Evolutionary conservation across 1,284 basidiomycete genomes (phyloP).

Genomic region (Trametes versicolor): DNA sequence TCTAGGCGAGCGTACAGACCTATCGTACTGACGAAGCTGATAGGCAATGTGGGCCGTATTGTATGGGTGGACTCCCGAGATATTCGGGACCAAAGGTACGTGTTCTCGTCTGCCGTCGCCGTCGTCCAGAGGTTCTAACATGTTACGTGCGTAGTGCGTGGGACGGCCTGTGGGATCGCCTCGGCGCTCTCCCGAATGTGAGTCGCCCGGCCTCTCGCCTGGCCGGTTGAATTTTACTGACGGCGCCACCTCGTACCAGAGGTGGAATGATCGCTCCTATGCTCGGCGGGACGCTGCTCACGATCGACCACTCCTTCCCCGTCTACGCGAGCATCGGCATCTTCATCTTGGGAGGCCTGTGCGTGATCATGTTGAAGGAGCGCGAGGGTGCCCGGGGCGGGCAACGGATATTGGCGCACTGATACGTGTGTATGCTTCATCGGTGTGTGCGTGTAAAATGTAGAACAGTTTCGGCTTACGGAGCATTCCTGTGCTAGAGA

Average conservation of each 20-base stretch:
- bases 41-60: constrained; percentile 92
- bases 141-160: constrained; percentile 64
- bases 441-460: constrained; percentile 1
- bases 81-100: constrained; percentile 81
- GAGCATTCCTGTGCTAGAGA: neutral
- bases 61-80: constrained; percentile 93
- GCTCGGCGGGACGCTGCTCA: constrained; percentile 83
- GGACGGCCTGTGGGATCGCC: constrained; percentile 92
- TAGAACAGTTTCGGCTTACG: constrained; percentile 7
- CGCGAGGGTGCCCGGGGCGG: constrained; percentile 40
- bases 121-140: constrained; percentile 5
- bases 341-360: constrained; percentile 75
- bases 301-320: constrained; percentile 77
- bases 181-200: constrained; percentile 90
- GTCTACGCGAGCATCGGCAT: constrained; percentile 81
- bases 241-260: constrained; percentile 50
- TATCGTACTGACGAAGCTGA: neutral
- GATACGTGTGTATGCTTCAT: constrained; percentile 16
- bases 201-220: constrained; percentile 44
- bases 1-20: neutral
- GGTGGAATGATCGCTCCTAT: constrained; percentile 93
- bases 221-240: constrained; percentile 7
- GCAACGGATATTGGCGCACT: constrained; percentile 40
- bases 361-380: constrained; percentile 68
- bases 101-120: no score